Evolutionary conservation across 177 flowering plant genomes (phyloP), one percentile per base, ranked within the genome.

Genomic region (Viscum album): DNA sequence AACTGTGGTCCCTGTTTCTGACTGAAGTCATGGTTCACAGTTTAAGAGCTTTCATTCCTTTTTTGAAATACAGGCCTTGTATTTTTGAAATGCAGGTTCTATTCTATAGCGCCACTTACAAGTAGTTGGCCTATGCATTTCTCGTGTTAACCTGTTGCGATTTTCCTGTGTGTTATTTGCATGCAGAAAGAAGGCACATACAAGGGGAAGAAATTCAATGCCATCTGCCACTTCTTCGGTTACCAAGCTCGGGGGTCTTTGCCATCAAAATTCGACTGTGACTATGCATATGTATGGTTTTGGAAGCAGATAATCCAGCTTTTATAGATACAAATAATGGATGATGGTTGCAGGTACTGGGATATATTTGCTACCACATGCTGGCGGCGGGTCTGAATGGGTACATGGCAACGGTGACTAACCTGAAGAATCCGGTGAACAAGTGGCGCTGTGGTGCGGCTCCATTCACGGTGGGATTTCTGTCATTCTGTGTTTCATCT

Each of bases 401-500:
- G 59, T 95, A 90, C 80, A 79, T 95, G 94, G 97, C 98, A 29
- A 92, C 99, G 70, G 71, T 90, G 17, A 92, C 89, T 68, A 95
- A 95, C 83, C 80, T 95, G 75, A 95, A 90, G 79, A 90, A 82
- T 74, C 99, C 98, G 35, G 82, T 80, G 60, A 90, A 89, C 81
- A 95, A 92, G 81, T 95, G 99, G 99, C 80, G 82, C 16, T 95
- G 98, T 82, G 99, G 92, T 77, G 96, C 97, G 75, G 94, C 99
- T 77, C 98, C 97, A 41, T 79, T 94, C 34, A 79, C 98, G 65
- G 98, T 94, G 77, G 1, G 81, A 50, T 69, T 73, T n/a, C n/a
- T n/a, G n/a, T 74, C 26, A 64, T 26, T 61, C 26, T 54, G 56
- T 36, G 35, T 32, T 61, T 15, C 52, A 24, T 23, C 13, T 34